phyloP scores from a whole-genome alignment of 805 yeast genomes.

The Wickerhamiella kurtzmanii region DNA sequence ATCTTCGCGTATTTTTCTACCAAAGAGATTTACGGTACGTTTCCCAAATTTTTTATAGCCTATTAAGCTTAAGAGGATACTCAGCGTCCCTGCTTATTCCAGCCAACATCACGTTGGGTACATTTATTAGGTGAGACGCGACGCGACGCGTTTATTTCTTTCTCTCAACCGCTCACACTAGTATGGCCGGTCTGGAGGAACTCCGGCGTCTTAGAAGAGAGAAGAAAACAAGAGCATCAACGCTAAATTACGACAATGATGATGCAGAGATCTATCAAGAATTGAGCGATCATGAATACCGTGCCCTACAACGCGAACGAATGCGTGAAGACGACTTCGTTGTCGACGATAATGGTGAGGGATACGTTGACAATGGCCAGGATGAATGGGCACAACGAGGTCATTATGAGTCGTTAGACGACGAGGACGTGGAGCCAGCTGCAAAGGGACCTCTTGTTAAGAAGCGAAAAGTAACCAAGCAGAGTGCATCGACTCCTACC shows the following conservation, averaged over 20 bases:
- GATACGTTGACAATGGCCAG: slow-evolving; percentile 85
- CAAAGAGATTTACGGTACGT: too few relatives aligned
- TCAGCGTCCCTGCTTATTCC: too few relatives aligned
- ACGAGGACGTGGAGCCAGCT: slow-evolving; percentile 18
- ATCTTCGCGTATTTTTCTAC: too few relatives aligned
- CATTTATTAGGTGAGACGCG: neutral
- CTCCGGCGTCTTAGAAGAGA: slow-evolving; percentile 14
- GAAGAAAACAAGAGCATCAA: slow-evolving; percentile 32
- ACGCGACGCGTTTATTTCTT: slow-evolving; percentile 1
- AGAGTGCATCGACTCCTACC: slow-evolving; percentile 6
- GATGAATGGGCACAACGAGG: slow-evolving; percentile 63
- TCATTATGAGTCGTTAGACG: slow-evolving; percentile 22
- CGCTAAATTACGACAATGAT: slow-evolving; percentile 36
- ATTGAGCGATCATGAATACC: slow-evolving; percentile 66
- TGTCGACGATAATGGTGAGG: slow-evolving; percentile 86
- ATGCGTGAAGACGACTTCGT: slow-evolving; percentile 83
- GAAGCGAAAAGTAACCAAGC: slow-evolving; percentile 25
- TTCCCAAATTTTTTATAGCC: too few relatives aligned
- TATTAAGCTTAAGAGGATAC: too few relatives aligned
- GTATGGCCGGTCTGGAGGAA: slow-evolving; percentile 5
- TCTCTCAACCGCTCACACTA: neutral
- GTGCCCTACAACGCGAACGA: slow-evolving; percentile 65
- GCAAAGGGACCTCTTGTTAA: slow-evolving; percentile 18
- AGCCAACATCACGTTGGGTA: too few relatives aligned
- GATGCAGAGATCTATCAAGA: slow-evolving; percentile 66